Percentiles rank a stretch among this genome's conserved stretches.
These are phyloP conservation scores for Lentinula guzmanii DNA, from an alignment of 768 basidiomycete genomes.

Conservation along the genomic window DNA sequence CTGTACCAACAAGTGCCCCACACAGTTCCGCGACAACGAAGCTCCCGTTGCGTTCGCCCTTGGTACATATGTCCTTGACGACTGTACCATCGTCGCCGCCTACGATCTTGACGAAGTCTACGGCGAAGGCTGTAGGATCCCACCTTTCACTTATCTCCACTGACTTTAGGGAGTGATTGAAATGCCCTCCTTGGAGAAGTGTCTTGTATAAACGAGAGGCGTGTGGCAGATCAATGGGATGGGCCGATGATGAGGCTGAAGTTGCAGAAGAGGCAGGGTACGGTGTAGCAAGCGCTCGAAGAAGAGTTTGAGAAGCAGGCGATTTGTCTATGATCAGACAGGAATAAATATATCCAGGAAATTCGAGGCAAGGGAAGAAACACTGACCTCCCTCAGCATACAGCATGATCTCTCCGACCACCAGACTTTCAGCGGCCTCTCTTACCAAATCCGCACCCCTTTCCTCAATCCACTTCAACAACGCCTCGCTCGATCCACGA, in stretches of 20 bases:
- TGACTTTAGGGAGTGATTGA: conserved; percentile 51
- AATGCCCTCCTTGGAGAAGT: conserved; percentile 89
- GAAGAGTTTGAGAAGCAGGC: conserved; percentile 52
- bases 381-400: conserved; percentile 76
- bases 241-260: conserved; percentile 30
- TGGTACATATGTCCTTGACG: conserved; percentile 42
- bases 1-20: conserved; percentile 38
- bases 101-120: conserved; percentile 46
- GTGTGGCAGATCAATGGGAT: conserved; percentile 75
- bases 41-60: conserved; percentile 53
- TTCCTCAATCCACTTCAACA: conserved; percentile 65
- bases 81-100: conserved; percentile 47
- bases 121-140: conserved; percentile 56
- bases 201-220: conserved; percentile 83
- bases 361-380: not conserved
- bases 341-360: not conserved
- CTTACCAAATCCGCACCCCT: conserved; percentile 56
- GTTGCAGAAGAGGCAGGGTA: conserved; percentile 46
- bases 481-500: conserved; percentile 63
- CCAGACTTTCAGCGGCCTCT: conserved; percentile 76
- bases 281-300: conserved; percentile 46
- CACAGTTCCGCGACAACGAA: conserved; percentile 75
- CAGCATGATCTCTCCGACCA: conserved; percentile 79
- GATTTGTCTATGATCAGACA: conserved; percentile 53
- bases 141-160: conserved; percentile 50